Evolutionary conservation across 768 basidiomycete genomes (phyloP).

Genomic region (Sporobolomyces phaffii): DNA sequence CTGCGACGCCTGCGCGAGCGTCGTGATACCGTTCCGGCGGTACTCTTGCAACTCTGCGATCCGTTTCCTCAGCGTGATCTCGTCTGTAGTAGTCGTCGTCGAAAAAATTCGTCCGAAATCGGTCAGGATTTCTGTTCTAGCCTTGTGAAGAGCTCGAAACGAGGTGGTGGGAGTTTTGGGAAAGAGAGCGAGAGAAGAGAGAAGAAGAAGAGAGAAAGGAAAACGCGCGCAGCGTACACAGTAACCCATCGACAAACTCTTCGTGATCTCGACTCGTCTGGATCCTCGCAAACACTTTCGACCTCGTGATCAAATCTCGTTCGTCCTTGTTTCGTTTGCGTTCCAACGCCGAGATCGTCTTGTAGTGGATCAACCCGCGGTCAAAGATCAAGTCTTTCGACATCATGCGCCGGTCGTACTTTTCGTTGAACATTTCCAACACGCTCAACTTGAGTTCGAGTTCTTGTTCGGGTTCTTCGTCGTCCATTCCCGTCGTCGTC

Average conservation of each 20-base stretch:
- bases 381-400: slow-evolving; percentile 86
- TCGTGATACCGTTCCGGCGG: slow-evolving; percentile 74
- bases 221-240: slow-evolving; percentile 58
- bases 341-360: slow-evolving; percentile 89
- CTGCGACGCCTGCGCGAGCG: slow-evolving; percentile 80
- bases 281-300: slow-evolving; percentile 82
- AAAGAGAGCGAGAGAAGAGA: background rate
- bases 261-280: slow-evolving; percentile 92
- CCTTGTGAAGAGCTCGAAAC: no score
- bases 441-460: slow-evolving; percentile 80
- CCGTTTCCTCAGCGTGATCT: slow-evolving; percentile 74
- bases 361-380: slow-evolving; percentile 82
- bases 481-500: slow-evolving; percentile 54
- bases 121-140: no score
- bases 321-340: slow-evolving; percentile 88
- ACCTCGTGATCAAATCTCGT: slow-evolving; percentile 76
- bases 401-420: slow-evolving; percentile 75
- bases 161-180: background rate
- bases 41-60: slow-evolving; percentile 89
- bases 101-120: no score
- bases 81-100: no score
- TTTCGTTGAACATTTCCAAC: slow-evolving; percentile 83
- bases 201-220: background rate
- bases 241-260: slow-evolving; percentile 72
- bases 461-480: slow-evolving; percentile 70